Conservation (phyloP, 2,329 filamentous ascomycete genomes). For the Alternaria rosae region DNA sequence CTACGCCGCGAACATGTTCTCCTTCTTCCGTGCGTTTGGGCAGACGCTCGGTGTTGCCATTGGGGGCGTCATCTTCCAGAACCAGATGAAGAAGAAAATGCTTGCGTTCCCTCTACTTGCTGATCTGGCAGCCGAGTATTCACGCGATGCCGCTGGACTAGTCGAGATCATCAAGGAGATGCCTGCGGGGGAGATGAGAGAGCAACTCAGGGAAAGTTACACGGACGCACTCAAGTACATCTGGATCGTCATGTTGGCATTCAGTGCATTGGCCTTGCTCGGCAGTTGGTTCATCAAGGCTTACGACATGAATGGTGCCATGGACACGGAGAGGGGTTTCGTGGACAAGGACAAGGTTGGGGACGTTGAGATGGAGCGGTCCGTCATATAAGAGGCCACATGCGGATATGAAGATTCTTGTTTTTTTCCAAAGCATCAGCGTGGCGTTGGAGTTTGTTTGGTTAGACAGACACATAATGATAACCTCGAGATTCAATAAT, state of each 20-base stretch:
- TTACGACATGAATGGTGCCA: constrained; percentile 54
- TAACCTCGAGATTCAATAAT: neutral
- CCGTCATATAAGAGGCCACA: neutral
- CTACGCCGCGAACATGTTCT: constrained; percentile 69
- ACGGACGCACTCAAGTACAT: constrained; percentile 62
- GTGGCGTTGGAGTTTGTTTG: constrained; percentile 4
- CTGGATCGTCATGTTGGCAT: constrained; percentile 63
- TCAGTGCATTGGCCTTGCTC: constrained; percentile 61
- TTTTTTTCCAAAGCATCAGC: constrained; percentile 9
- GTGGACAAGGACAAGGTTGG: constrained; percentile 45
- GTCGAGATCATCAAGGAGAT: constrained; percentile 66
- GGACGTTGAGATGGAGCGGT: constrained; percentile 29
- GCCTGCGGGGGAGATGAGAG: constrained; percentile 57
- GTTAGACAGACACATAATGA: neutral
- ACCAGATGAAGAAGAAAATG: constrained; percentile 64
- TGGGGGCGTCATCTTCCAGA: constrained; percentile 74
- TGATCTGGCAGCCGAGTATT: constrained; percentile 58
- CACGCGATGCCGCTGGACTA: constrained; percentile 65
- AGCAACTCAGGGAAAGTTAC: constrained; percentile 55
- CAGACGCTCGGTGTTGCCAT: constrained; percentile 72
- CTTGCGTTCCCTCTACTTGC: constrained; percentile 58
- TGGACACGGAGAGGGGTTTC: constrained; percentile 60
- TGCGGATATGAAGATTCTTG: neutral
- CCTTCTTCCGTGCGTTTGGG: constrained; percentile 71
- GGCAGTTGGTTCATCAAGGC: constrained; percentile 62